phyloP scores from a whole-genome alignment of 2,329 filamentous ascomycete species.

The Diaporthe australafricana region DNA sequence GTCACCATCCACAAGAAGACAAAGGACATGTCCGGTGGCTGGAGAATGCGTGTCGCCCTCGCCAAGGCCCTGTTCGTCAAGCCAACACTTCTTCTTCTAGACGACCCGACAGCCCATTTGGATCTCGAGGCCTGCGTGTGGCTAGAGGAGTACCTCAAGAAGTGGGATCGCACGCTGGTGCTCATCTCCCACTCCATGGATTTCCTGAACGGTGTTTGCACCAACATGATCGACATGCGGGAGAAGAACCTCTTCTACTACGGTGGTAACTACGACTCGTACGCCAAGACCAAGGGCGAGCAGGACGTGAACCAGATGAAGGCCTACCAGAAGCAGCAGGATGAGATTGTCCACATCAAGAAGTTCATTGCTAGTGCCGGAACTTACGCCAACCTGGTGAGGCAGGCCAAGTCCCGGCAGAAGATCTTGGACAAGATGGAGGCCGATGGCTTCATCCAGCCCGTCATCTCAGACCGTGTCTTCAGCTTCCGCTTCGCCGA shows the following conservation, averaged over 20 bases:
- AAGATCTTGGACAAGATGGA: conserved; percentile 99
- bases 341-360: conserved; percentile 99
- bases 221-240: conserved; percentile 99
- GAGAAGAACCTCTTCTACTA: conserved; percentile 92
- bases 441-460: conserved; percentile 97
- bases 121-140: conserved; percentile 99
- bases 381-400: conserved; percentile 99
- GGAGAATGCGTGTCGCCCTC: conserved; percentile 99
- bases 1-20: conserved; percentile 98
- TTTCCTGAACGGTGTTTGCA: conserved; percentile 99
- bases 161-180: conserved; percentile 97
- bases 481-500: conserved; percentile 99
- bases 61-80: conserved; percentile 99
- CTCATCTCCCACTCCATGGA: conserved; percentile 98
- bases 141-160: conserved; percentile 99
- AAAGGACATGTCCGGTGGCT: conserved; percentile 99
- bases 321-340: conserved; percentile 98
- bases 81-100: conserved; percentile 93
- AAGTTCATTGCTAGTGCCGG: conserved; percentile 99
- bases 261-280: conserved; percentile 99
- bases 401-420: conserved; percentile 98
- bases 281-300: conserved; percentile 93
- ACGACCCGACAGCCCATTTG: conserved; percentile 98
- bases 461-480: conserved; percentile 84
- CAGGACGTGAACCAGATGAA: conserved; percentile 99